Evolutionary conservation across 2,329 filamentous ascomycete genomes (phyloP), one percentile per base, ranked within the genome.

Genomic region (Pyrenochaeta sp.): DNA sequence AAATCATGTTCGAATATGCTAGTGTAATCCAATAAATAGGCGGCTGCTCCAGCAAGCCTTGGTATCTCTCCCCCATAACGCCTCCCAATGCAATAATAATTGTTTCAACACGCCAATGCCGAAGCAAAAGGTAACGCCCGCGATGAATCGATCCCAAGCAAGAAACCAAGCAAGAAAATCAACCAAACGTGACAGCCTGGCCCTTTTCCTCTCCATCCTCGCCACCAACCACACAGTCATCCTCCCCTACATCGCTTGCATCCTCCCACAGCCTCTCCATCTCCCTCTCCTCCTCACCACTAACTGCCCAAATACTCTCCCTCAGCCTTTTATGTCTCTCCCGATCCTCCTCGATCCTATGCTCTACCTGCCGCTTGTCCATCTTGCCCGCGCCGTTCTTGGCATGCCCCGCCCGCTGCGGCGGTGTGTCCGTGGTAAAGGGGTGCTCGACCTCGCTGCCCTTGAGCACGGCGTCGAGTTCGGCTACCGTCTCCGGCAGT

Each of bases 321-420:
- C 94, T 78, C 62, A 93, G 77, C 29, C 93, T 79, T 78, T 99
- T 99, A 72, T 99, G 95, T 29, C 94, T 79, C 71, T 99, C 94
- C 3, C 94, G 80, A 71, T 99, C 94, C 73, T 99, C 95, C 61
- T 99, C 95, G 52, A 99, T 96, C 27, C 94, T 81, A 75, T 97
- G 92, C 74, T 97, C 92, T 39, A 96, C 89, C 73, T 96, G 89
- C 42, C 88, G 82, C 73, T 93, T 94, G 63, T 96, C 90, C 37
- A 94, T 69, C 37, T 79, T 76, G 30, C 77, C 71, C 7, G 62
- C 63, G 3, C 75, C 76, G 39, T 73, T 75, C 31, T 26, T 49
- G 7, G 41, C 27, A 53, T 38, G 29, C 52, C 30, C 29, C 10
- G 37, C 14, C 4, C 28, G 15, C 1, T 29, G 37, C 14, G 36